Conservation (phyloP, 2,329 filamentous ascomycete genomes). For the Pyrenochaeta sp. region DNA sequence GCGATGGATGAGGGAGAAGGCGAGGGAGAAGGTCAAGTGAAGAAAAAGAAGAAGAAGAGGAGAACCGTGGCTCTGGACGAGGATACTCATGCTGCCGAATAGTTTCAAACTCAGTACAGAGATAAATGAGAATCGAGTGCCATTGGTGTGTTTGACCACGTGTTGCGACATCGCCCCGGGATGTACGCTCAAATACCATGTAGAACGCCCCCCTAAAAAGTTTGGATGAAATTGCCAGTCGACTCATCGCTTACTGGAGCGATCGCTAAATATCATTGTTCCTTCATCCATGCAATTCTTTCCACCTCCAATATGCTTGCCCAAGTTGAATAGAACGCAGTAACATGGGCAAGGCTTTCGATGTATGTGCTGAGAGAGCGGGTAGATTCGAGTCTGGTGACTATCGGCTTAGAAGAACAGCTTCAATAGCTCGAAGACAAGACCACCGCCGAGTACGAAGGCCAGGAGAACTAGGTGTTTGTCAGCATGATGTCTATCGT, state of each 20-base stretch:
- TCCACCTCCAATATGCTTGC: too few relatives aligned
- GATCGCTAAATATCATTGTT: too few relatives aligned
- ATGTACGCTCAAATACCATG: background rate
- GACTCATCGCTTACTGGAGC: too few relatives aligned
- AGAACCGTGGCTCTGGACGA: constrained; percentile 45
- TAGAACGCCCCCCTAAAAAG: constrained; percentile 8
- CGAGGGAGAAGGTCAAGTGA: constrained; percentile 44
- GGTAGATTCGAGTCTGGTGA: too few relatives aligned
- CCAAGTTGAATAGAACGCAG: too few relatives aligned
- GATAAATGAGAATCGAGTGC: constrained; percentile 5
- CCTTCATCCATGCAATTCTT: too few relatives aligned
- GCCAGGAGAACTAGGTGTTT: constrained; percentile 60
- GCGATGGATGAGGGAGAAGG: constrained; percentile 24
- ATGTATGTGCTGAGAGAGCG: background rate
- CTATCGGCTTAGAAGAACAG: constrained; percentile 49
- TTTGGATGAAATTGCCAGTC: too few relatives aligned
- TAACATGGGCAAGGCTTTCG: too few relatives aligned
- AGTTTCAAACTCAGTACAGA: constrained; percentile 1
- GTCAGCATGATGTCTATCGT: background rate
- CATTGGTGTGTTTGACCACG: constrained; percentile 9
- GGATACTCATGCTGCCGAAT: constrained; percentile 16
- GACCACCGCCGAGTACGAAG: constrained; percentile 69
- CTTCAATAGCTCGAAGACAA: constrained; percentile 65
- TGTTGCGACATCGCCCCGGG: constrained; percentile 1
- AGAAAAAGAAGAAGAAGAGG: constrained; percentile 54